phyloP scores from a whole-genome alignment of 495 filamentous ascomycete species.

The Neurospora sp. region DNA sequence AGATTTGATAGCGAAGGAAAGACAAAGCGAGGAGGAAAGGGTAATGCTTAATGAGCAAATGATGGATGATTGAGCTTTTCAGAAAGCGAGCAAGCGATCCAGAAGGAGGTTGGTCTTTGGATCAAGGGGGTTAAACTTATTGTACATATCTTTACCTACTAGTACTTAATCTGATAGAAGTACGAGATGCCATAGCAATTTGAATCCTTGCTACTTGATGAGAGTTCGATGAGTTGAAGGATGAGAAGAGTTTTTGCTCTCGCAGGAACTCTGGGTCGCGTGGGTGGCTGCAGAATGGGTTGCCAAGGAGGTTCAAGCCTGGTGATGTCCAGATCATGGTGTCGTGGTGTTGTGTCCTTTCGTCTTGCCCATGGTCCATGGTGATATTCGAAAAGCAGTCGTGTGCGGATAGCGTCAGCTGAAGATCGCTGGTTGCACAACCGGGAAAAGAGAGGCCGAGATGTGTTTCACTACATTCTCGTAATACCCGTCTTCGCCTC shows the following conservation, averaged over 20 bases:
- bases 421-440: neutral
- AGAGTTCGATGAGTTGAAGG: neutral
- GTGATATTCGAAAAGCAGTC: neutral
- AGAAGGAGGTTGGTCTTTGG: neutral
- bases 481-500: neutral
- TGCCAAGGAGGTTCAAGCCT: neutral
- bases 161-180: neutral
- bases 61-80: neutral
- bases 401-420: neutral
- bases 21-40: neutral
- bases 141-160: neutral
- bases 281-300: conserved; percentile 24
- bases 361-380: neutral
- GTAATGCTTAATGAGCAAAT: neutral
- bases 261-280: conserved; percentile 25
- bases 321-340: neutral
- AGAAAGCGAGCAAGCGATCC: neutral
- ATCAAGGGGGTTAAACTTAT: neutral
- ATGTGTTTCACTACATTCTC: neutral
- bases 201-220: neutral
- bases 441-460: neutral
- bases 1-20: neutral
- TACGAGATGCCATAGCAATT: neutral
- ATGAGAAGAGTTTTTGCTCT: neutral
- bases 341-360: neutral